Evolutionary conservation across 1,284 basidiomycete genomes (phyloP), one percentile per base, ranked within the genome.

Genomic region (Melampsora larici-populina): DNA sequence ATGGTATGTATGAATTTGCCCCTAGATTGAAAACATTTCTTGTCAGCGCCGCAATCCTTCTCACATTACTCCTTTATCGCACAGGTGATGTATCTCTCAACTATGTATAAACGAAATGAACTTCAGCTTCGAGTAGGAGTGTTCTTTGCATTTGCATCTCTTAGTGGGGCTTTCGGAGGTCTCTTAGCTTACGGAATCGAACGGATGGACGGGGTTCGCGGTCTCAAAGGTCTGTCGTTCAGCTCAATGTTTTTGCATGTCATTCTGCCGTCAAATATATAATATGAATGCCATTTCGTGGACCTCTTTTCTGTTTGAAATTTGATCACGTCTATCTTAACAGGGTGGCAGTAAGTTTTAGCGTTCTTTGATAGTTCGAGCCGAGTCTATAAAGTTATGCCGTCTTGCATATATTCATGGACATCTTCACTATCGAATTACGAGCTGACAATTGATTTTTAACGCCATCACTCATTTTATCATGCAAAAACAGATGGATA

Each of bases 101-200:
- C 74, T 13, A 60, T 76, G 66, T 76, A 76, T 29, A 76, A 63
- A 33, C 31, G 58, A 11, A 62, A 76, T 29, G 74, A 76, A 40
- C 66, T 76, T 18, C 74, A 76, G 63, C 66, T 76, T 11, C 48
- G 74, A 33, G 74, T 76, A 1, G 74, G 74, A 21, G 24, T 76
- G 55, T 76, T 76, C 46, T 76, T 69, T 43, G 65, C 74, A 24
- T 76, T 33, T 46, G 74, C 66, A 1, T 60, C 74, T 0, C 58
- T 76, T n/a, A 76, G 74, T 69, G 74, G 74, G 40, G 76, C 75
- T 36, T 79, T 78, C 67, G 74, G 75, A 21, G 79, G 79, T 43
- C 70, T 79, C 26, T 60, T 79, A 9, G 79, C 79, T 24, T 78
- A 70, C 36, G 60, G 49, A 9, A 77, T 79, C 49, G 73, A 79